Evolutionary conservation across 1,139 yeast species (phyloP).

Genomic region (Entelexis sorbosivorans): DNA sequence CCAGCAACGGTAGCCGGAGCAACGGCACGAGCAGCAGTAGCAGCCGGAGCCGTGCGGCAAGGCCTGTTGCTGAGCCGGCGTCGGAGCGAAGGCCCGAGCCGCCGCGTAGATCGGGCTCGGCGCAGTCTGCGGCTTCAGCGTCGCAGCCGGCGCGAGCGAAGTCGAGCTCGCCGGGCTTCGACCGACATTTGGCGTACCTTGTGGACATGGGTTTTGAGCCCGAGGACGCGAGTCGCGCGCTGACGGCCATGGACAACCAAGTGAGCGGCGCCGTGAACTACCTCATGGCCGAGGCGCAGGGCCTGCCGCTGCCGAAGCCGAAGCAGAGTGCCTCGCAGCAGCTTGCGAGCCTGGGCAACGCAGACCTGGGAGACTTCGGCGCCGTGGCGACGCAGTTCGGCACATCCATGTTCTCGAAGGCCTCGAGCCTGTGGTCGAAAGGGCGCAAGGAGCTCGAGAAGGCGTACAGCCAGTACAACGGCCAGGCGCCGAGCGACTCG

Average conservation of each 20-base stretch:
- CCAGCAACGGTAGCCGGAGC: neutral
- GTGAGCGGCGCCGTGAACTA: conserved; percentile 57
- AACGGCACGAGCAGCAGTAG: no score
- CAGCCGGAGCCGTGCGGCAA: no score
- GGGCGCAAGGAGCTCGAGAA: conserved; percentile 54
- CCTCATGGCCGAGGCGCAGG: conserved; percentile 51
- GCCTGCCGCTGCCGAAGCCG: conserved; percentile 23
- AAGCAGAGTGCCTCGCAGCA: neutral
- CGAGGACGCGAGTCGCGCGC: conserved; percentile 52
- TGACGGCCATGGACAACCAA: conserved; percentile 46
- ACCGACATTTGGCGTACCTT: conserved; percentile 54
- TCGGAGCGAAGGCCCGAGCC: no score
- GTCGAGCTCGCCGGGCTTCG: conserved; percentile 27
- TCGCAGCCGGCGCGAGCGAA: neutral
- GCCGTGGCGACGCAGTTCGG: conserved; percentile 52
- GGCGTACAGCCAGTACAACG: conserved; percentile 53
- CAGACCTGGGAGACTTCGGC: conserved; percentile 27
- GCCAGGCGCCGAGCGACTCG: conserved; percentile 25
- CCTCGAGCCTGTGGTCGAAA: conserved; percentile 48
- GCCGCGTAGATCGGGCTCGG: no score
- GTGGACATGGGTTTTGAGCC: conserved; percentile 70
- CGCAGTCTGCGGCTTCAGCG: no score
- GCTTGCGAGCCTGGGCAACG: neutral
- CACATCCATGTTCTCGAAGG: conserved; percentile 49
- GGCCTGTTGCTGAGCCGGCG: no score